Evolutionary conservation across 257 asterid species (phyloP).

Genomic region (Petrea volubilis): DNA sequence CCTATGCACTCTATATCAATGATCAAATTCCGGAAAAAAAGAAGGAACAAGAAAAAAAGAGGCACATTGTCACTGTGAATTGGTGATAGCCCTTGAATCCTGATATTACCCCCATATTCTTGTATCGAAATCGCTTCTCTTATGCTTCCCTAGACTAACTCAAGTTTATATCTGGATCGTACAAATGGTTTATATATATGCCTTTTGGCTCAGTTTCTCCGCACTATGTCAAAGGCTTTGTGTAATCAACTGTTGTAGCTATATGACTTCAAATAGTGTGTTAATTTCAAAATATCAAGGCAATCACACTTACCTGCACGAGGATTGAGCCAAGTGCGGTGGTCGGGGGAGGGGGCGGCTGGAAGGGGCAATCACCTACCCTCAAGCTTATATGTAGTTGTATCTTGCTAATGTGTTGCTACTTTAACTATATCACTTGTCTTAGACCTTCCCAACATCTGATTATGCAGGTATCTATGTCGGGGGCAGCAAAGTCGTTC

Average conservation of each 20-base stretch:
- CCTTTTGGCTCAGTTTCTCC: neutral
- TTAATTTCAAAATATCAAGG: neutral
- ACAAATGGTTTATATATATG: neutral
- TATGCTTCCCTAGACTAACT: neutral
- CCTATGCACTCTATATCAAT: neutral
- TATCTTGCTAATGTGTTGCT: too few species aligned
- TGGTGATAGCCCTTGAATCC: neutral
- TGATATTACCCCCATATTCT: neutral
- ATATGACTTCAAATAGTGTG: neutral
- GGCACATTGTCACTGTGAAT: neutral
- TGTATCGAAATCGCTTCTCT: neutral
- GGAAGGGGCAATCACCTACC: too few species aligned
- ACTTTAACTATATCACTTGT: neutral
- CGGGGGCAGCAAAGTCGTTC: slow-evolving; percentile 89
- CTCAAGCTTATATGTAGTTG: too few species aligned
- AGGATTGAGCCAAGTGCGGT: too few species aligned
- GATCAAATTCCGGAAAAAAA: neutral
- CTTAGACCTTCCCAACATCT: slow-evolving; percentile 1
- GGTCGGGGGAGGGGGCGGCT: too few species aligned
- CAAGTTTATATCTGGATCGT: neutral
- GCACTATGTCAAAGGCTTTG: neutral
- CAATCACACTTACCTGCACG: neutral
- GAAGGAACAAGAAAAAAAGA: too few species aligned
- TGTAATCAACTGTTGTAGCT: neutral
- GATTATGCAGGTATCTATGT: slow-evolving; percentile 60